Evolutionary conservation across 2,329 filamentous ascomycete genomes (phyloP).

Genomic region (Ophiosphaerella korrae): DNA sequence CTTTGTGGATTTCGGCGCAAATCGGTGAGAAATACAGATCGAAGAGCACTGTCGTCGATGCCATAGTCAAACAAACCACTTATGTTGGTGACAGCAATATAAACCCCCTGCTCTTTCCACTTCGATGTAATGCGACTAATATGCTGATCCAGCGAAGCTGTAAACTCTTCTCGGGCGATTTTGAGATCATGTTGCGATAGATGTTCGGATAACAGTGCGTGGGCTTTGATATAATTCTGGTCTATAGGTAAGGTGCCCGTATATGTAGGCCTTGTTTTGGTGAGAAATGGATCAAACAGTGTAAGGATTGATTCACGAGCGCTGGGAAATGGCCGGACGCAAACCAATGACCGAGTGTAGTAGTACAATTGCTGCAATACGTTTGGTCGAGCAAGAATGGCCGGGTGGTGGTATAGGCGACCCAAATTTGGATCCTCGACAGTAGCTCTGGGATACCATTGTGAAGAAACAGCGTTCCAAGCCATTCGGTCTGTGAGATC

Average conservation of each 20-base stretch:
- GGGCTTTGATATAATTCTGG: slow-evolving; percentile 65
- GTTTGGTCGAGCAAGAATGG: slow-evolving; percentile 74
- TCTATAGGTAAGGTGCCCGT: slow-evolving; percentile 56
- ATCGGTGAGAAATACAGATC: slow-evolving; percentile 18
- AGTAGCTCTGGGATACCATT: slow-evolving; percentile 81
- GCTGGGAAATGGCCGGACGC: slow-evolving; percentile 68
- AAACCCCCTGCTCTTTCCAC: slow-evolving; percentile 63
- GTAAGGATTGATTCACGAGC: slow-evolving; percentile 73
- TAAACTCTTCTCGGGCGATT: slow-evolving; percentile 55
- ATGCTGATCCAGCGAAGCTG: slow-evolving; percentile 60
- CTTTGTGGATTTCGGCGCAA: too few species aligned
- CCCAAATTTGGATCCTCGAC: slow-evolving; percentile 77
- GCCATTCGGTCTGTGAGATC: slow-evolving; percentile 75
- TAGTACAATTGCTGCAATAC: slow-evolving; percentile 73
- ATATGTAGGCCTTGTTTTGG: slow-evolving; percentile 34
- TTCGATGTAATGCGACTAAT: slow-evolving; percentile 59
- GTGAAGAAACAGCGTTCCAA: slow-evolving; percentile 78
- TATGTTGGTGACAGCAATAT: slow-evolving; percentile 63
- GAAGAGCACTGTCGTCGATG: slow-evolving; percentile 49
- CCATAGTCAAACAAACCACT: slow-evolving; percentile 62
- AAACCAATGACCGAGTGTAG: slow-evolving; percentile 73
- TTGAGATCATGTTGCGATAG: slow-evolving; percentile 56
- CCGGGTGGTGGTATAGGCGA: slow-evolving; percentile 85
- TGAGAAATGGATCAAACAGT: slow-evolving; percentile 62
- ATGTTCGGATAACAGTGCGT: slow-evolving; percentile 67